These are phyloP conservation scores for Tuber magnatum DNA, from an alignment of 495 filamentous ascomycete species.

Conservation along the genomic window DNA sequence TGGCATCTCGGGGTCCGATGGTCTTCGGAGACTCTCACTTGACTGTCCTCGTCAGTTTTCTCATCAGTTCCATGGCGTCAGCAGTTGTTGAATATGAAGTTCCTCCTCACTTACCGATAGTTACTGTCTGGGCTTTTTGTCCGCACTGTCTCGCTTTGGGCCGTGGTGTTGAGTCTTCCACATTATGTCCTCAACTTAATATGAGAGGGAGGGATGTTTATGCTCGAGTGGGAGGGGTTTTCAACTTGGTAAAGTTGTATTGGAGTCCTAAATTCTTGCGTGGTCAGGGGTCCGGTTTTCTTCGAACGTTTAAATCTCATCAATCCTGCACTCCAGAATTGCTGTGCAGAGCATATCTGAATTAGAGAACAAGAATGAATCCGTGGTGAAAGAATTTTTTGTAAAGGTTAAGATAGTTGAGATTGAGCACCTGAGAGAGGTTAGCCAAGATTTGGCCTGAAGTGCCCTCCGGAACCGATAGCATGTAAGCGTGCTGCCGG, in stretches of 20 bases:
- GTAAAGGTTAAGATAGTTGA: not conserved
- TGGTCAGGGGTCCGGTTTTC: not conserved
- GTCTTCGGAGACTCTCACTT: not conserved
- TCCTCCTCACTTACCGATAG: not conserved
- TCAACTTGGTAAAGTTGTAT: not conserved
- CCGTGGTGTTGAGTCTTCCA: not conserved
- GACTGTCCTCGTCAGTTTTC: not conserved
- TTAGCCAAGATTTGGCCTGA: not conserved
- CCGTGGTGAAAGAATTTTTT: not conserved
- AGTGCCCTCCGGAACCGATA: not conserved
- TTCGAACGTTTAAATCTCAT: not conserved
- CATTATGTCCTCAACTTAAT: not conserved
- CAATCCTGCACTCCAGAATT: not conserved
- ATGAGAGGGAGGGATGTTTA: not conserved
- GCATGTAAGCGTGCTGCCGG: not conserved
- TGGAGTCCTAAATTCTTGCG: not conserved
- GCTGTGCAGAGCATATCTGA: not conserved
- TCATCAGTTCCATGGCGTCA: not conserved
- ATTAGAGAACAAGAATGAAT: not conserved
- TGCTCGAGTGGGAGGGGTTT: not conserved
- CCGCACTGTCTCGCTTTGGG: not conserved
- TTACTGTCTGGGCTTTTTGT: not conserved
- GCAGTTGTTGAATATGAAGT: not conserved
- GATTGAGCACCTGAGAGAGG: not conserved
- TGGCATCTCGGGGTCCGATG: not conserved